Conservation (phyloP, 306 rosid genomes). For the Clitoria ternatea region DNA sequence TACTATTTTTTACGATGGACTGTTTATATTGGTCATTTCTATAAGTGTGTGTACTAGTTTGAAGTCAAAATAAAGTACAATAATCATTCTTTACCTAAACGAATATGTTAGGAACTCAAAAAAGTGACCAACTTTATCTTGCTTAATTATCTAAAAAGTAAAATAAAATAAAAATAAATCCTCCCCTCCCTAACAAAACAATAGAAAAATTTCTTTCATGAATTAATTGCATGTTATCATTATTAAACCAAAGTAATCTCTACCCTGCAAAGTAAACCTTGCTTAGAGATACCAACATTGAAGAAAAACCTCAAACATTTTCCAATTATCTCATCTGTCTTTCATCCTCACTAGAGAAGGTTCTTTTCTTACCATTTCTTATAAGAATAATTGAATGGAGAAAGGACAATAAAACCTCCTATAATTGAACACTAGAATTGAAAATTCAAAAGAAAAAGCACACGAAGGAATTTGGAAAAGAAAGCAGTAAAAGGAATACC, state of each 20-base stretch:
- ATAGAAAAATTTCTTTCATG: not conserved
- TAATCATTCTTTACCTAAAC: too few species aligned
- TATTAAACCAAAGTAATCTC: not conserved
- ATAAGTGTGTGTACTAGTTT: too few species aligned
- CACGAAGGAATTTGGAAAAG: not conserved
- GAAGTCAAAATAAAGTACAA: too few species aligned
- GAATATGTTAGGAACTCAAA: too few species aligned
- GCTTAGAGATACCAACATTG: not conserved
- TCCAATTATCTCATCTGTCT: not conserved
- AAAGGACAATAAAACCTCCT: not conserved
- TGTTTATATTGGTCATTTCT: too few species aligned
- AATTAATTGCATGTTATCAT: too few species aligned
- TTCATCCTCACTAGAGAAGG: not conserved
- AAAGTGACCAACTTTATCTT: too few species aligned
- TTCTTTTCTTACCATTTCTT: not conserved
- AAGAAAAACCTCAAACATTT: not conserved
- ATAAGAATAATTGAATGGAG: not conserved
- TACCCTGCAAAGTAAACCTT: not conserved
- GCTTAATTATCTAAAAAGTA: too few species aligned
- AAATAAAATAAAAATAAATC: too few species aligned
- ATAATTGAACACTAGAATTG: not conserved
- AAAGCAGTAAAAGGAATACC: slow-evolving; percentile 19
- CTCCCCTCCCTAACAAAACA: not conserved
- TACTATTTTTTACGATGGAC: too few species aligned
- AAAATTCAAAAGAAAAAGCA: not conserved